A percentile compares a stretch with the other conserved stretches of the same genome.
phyloP scores from a whole-genome alignment of 495 filamentous ascomycete species.

The Penicillium cataractarum region DNA sequence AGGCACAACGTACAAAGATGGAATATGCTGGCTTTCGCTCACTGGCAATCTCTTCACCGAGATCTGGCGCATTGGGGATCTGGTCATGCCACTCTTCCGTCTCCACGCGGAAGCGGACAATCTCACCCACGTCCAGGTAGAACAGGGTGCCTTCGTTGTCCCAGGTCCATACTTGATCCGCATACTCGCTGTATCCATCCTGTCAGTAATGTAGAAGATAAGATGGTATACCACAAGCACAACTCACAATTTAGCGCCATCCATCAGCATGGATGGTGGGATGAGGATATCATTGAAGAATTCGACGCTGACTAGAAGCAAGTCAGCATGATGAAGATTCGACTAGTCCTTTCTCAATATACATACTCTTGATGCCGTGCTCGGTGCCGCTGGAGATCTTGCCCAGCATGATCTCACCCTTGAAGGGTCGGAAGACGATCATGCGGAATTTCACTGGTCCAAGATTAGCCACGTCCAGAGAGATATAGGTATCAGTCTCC shows the following conservation, averaged over 20 bases:
- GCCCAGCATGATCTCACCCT: slow-evolving; percentile 83
- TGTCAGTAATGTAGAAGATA: slow-evolving; percentile 29
- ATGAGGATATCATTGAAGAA: slow-evolving; percentile 93
- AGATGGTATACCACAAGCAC: neutral
- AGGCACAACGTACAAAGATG: slow-evolving; percentile 57
- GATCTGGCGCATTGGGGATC: slow-evolving; percentile 67
- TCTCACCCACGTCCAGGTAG: slow-evolving; percentile 86
- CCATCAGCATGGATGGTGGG: slow-evolving; percentile 68
- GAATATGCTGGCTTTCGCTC: slow-evolving; percentile 66
- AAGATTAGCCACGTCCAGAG: slow-evolving; percentile 3
- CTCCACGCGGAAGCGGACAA: slow-evolving; percentile 81
- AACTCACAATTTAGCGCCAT: slow-evolving; percentile 73
- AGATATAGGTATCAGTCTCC: neutral
- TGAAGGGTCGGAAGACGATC: slow-evolving; percentile 93
- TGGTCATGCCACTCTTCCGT: slow-evolving; percentile 88
- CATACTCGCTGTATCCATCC: slow-evolving; percentile 54
- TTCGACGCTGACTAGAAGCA: slow-evolving; percentile 68
- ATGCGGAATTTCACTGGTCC: slow-evolving; percentile 81
- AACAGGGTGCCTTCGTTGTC: slow-evolving; percentile 66
- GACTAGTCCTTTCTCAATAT: neutral
- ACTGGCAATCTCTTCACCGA: slow-evolving; percentile 49
- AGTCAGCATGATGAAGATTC: slow-evolving; percentile 6
- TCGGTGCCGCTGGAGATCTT: slow-evolving; percentile 72
- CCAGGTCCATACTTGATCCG: slow-evolving; percentile 83
- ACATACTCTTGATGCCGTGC: slow-evolving; percentile 74